phyloP scores from a whole-genome alignment of 306 rosid species.

The Fragaria nilgerrensis region DNA sequence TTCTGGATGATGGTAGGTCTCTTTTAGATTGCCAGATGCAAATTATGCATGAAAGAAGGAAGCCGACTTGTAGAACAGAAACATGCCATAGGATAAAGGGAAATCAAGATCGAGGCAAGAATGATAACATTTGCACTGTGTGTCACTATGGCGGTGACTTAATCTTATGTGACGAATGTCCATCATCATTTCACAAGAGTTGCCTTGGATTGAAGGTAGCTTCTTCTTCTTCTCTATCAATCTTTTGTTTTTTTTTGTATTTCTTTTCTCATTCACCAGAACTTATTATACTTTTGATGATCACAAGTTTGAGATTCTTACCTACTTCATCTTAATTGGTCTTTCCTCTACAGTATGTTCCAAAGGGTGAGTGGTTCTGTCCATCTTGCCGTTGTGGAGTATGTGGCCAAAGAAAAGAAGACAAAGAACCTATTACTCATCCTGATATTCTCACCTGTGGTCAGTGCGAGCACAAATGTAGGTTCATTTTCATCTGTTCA shows the following conservation, averaged over 20 bases:
- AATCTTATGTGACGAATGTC: conserved; percentile 80
- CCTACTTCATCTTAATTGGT: conserved; percentile 19
- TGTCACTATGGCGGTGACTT: conserved; percentile 84
- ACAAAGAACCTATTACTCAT: conserved; percentile 28
- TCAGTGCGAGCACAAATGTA: conserved; percentile 82
- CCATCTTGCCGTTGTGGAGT: conserved; percentile 73
- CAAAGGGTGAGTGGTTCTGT: conserved; percentile 89
- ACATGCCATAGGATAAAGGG: conserved; percentile 20
- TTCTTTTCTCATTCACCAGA: background rate
- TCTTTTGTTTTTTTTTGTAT: background rate
- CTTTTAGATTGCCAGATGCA: conserved; percentile 57
- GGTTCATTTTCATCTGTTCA: conserved; percentile 18
- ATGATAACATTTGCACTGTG: conserved; percentile 73
- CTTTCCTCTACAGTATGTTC: conserved; percentile 54
- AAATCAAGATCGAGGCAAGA: conserved; percentile 33
- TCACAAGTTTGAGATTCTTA: conserved; percentile 26
- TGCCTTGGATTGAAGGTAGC: conserved; percentile 76
- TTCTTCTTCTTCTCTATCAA: background rate
- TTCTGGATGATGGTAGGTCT: conserved; percentile 68
- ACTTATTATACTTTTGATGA: background rate
- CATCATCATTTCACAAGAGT: conserved; percentile 63
- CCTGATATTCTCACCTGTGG: conserved; percentile 44
- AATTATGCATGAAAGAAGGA: conserved; percentile 35
- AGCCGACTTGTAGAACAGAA: background rate
- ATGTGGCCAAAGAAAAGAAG: conserved; percentile 46